Base-by-base conservation (phyloP, 306 rosid species). In the Hippophae rhamnoides region DNA sequence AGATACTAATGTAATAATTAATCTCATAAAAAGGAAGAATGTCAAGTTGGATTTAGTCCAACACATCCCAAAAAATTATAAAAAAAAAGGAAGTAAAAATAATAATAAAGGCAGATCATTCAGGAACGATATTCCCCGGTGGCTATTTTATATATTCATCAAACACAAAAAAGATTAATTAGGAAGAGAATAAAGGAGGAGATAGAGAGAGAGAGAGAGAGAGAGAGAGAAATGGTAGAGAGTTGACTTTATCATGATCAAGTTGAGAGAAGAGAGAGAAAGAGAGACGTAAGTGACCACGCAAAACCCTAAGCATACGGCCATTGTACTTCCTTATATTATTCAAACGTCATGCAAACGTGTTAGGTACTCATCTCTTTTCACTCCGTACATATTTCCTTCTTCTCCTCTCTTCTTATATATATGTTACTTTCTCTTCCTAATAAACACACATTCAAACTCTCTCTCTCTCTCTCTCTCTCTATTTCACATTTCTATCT, bases 211-310 rank as follows among this genome's bases (percentile, higher is more conserved):
- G 47, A 53, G 55, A 43, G 5, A 38, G 0, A 44, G 11, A 10
- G 14, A 40, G 43, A 51, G 7, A 8, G 14, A 5, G 12, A 49
- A 9, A 13, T 46, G 52, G 45, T 25, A 7, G 23, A 3, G 58
- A 47, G 80, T 76, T 79, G 88, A 82, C 87, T 67, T 73, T 0
- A 47, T 70, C 71, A 57, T 54, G 66, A 42, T 51, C 69, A 49
- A 45, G 57, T 31, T 31, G 38, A 31, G 38, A 31, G 38, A 31
- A 31, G 38, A 31, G 5, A 31, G 5, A 31, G 5, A 2, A 4
- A 31, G 38, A 31, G 38, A 31, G 38, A 31, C 38, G 38, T 31
- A 70, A 59, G 5, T 44, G 79, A 77, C 69, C 71, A 75, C 73
- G 79, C 71, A 75, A 67, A 2, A 43, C 8, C 64, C 63, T 10